These are phyloP conservation scores for Picochlorum sp. DNA, from an alignment of 139 green algal genomes.

Conservation along the genomic window DNA sequence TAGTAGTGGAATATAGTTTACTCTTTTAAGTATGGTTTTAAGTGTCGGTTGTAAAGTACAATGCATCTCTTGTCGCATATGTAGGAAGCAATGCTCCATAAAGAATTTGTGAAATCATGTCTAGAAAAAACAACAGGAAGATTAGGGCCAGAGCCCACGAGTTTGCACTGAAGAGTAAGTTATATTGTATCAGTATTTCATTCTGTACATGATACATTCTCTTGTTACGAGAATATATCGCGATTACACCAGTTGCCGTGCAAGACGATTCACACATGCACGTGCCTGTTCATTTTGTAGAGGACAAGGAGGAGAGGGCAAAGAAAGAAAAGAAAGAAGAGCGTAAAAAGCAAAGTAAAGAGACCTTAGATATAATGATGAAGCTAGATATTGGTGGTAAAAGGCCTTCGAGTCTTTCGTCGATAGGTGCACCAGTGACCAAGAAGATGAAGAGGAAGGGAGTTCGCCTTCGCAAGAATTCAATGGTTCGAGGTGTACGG, in stretches of 20 bases:
- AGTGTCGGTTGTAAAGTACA: neutral
- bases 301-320: constrained; percentile 8
- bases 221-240: no score
- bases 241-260: no score
- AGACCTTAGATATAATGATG: neutral
- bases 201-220: no score
- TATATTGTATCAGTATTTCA: neutral
- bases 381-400: neutral
- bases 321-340: constrained; percentile 8
- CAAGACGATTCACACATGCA: neutral
- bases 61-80: neutral
- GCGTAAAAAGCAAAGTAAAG: constrained; percentile 4
- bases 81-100: neutral
- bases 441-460: constrained; percentile 7
- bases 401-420: neutral
- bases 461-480: constrained; percentile 15
- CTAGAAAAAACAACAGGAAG: constrained; percentile 20
- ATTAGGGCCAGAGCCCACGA: neutral
- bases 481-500: constrained; percentile 17
- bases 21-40: no score
- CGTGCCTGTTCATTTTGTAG: neutral
- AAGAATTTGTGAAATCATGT: no score
- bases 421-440: neutral
- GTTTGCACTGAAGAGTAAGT: constrained; percentile 7
- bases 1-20: no score